Percentiles rank a stretch among this genome's conserved stretches.
phyloP scores from a whole-genome alignment of 805 yeast species.

The Candida alai region DNA sequence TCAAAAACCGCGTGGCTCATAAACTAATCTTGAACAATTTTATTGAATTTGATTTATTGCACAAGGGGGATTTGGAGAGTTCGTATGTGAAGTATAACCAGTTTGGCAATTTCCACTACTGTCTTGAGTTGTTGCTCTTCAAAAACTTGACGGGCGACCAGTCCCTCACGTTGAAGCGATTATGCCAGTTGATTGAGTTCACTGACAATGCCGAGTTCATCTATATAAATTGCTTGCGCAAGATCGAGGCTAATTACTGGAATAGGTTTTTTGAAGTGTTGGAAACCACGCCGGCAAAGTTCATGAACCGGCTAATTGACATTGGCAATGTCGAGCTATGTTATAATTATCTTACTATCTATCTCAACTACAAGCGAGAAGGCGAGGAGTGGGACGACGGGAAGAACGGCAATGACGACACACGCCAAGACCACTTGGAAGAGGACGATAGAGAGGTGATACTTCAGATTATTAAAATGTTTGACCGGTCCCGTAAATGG shows the following conservation, averaged over 20 bases:
- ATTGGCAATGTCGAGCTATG: slow-evolving; percentile 43
- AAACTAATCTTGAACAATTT: slow-evolving; percentile 44
- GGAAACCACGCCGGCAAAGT: slow-evolving; percentile 40
- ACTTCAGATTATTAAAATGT: slow-evolving; percentile 39
- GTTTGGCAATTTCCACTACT: slow-evolving; percentile 44
- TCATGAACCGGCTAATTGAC: slow-evolving; percentile 40
- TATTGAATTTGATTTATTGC: slow-evolving; percentile 43
- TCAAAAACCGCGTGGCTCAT: slow-evolving; percentile 32
- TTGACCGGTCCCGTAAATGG: slow-evolving; percentile 39
- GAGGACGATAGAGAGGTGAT: slow-evolving; percentile 39
- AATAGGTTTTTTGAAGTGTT: slow-evolving; percentile 39
- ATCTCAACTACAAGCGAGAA: slow-evolving; percentile 47
- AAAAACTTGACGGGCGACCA: slow-evolving; percentile 29
- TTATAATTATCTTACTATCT: slow-evolving; percentile 50
- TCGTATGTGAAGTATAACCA: slow-evolving; percentile 30
- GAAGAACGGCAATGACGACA: no score
- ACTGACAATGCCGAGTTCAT: slow-evolving; percentile 24
- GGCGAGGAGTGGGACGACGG: slow-evolving; percentile 22
- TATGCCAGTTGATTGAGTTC: slow-evolving; percentile 20
- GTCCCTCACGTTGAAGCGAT: slow-evolving; percentile 9
- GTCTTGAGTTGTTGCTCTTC: slow-evolving; percentile 47
- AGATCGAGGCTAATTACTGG: slow-evolving; percentile 58
- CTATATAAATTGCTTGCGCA: slow-evolving; percentile 54
- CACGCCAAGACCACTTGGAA: slow-evolving; percentile 14
- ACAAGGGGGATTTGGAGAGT: slow-evolving; percentile 19